These are phyloP conservation scores for Fonsecaea multimorphosa DNA, from an alignment of 2,329 filamentous ascomycete genomes.

Conservation along the genomic window DNA sequence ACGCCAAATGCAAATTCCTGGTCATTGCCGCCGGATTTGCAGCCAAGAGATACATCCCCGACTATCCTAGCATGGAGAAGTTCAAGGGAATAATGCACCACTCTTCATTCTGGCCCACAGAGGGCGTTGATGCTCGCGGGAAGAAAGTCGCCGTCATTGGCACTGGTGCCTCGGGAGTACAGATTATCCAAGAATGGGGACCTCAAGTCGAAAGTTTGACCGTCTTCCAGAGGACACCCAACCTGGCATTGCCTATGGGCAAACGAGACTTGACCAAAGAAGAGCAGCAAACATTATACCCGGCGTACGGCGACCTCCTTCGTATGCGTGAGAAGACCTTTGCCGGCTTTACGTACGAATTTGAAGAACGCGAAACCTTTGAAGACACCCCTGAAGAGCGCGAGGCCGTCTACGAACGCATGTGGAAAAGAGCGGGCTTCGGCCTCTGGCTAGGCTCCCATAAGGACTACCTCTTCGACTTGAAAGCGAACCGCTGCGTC, in stretches of 20 bases:
- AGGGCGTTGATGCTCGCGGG: constrained; percentile 61
- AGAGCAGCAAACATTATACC: constrained; percentile 53
- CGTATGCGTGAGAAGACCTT: constrained; percentile 45
- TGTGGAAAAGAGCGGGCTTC: constrained; percentile 62
- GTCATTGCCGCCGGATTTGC: constrained; percentile 58
- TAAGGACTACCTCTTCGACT: constrained; percentile 54
- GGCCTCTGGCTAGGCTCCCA: constrained; percentile 58
- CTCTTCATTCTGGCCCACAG: constrained; percentile 65
- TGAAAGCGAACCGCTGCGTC: constrained; percentile 57
- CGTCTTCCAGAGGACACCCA: constrained; percentile 68
- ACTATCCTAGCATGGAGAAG: constrained; percentile 62
- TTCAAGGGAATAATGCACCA: constrained; percentile 67
- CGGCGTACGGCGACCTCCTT: constrained; percentile 32
- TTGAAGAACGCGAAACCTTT: constrained; percentile 60
- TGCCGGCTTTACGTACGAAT: constrained; percentile 62
- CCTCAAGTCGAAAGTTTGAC: constrained; percentile 59
- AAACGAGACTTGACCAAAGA: constrained; percentile 55
- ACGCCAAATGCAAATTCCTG: constrained; percentile 52
- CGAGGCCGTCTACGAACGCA: constrained; percentile 55
- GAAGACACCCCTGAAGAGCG: constrained; percentile 41
- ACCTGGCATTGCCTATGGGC: constrained; percentile 67
- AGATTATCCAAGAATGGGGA: constrained; percentile 67
- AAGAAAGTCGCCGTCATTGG: constrained; percentile 69
- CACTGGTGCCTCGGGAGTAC: constrained; percentile 69
- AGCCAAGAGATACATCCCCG: constrained; percentile 65